Percentiles rank a stretch among this genome's conserved stretches.
These are phyloP conservation scores for Zanthoxylum bungeanum DNA, from an alignment of 345 rosid species.

Conservation along the genomic window DNA sequence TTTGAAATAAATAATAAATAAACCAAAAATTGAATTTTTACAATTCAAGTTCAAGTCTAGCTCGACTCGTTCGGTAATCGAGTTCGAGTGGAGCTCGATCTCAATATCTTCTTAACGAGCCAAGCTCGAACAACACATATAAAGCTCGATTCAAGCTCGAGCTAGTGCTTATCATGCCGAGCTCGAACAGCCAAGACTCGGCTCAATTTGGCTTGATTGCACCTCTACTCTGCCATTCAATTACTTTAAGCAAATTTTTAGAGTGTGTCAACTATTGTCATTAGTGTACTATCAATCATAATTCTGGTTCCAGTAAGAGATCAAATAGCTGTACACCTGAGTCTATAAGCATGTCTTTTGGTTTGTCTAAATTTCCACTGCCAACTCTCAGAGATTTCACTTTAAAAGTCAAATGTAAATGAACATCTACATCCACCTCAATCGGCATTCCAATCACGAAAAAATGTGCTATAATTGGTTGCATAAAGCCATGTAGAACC, in stretches of 20 bases:
- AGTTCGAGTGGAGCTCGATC: too few species aligned
- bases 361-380: neutral
- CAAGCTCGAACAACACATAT: too few species aligned
- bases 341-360: neutral
- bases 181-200: too few species aligned
- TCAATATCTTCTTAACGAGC: too few species aligned
- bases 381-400: neutral
- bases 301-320: neutral
- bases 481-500: neutral
- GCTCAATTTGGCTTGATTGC: too few species aligned
- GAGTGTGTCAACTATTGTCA: neutral
- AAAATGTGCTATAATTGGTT: neutral
- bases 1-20: too few species aligned
- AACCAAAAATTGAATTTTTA: too few species aligned
- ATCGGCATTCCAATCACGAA: neutral
- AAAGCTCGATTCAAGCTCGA: too few species aligned
- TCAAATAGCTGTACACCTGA: neutral
- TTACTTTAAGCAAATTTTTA: neutral
- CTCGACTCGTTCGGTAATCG: too few species aligned
- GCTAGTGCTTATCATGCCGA: too few species aligned
- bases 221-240: too few species aligned
- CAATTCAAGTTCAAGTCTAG: too few species aligned
- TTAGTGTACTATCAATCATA: neutral
- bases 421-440: neutral
- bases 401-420: neutral